phyloP scores from a whole-genome alignment of 306 rosid species.

The Cyamopsis tetragonoloba region DNA sequence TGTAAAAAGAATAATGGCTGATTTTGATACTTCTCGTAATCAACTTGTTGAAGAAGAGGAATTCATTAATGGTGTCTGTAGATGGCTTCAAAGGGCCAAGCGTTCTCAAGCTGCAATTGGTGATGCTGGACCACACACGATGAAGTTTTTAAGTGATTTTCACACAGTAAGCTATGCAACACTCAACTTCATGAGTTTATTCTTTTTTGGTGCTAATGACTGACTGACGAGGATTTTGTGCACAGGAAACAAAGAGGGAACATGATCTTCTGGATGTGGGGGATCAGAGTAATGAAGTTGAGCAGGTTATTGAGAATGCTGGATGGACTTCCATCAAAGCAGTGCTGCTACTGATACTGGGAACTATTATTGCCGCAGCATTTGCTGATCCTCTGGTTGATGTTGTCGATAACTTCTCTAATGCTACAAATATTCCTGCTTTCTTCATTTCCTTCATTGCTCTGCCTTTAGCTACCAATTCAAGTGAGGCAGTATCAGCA shows the following conservation, averaged over 20 bases:
- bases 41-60: slow-evolving; percentile 33
- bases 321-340: slow-evolving; percentile 56
- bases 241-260: slow-evolving; percentile 71
- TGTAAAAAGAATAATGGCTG: slow-evolving; percentile 45
- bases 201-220: background rate
- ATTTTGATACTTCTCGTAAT: slow-evolving; percentile 63
- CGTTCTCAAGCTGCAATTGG: slow-evolving; percentile 28
- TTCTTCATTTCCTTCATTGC: slow-evolving; percentile 90
- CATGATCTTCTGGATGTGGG: slow-evolving; percentile 58
- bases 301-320: slow-evolving; percentile 37
- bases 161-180: slow-evolving; percentile 44
- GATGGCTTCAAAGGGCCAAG: slow-evolving; percentile 55
- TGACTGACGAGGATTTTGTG: slow-evolving; percentile 23
- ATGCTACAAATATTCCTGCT: slow-evolving; percentile 84
- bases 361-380: slow-evolving; percentile 74
- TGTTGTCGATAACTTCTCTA: slow-evolving; percentile 78
- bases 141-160: slow-evolving; percentile 42
- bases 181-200: background rate
- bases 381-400: slow-evolving; percentile 91
- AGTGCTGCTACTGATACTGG: slow-evolving; percentile 51
- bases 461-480: slow-evolving; percentile 85
- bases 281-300: slow-evolving; percentile 41
- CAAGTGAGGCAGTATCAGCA: slow-evolving; percentile 91
- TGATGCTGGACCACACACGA: slow-evolving; percentile 51
- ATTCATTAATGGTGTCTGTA: slow-evolving; percentile 52